phyloP scores from a whole-genome alignment of 257 asterid species.

The Dorcoceras hygrometricum region DNA sequence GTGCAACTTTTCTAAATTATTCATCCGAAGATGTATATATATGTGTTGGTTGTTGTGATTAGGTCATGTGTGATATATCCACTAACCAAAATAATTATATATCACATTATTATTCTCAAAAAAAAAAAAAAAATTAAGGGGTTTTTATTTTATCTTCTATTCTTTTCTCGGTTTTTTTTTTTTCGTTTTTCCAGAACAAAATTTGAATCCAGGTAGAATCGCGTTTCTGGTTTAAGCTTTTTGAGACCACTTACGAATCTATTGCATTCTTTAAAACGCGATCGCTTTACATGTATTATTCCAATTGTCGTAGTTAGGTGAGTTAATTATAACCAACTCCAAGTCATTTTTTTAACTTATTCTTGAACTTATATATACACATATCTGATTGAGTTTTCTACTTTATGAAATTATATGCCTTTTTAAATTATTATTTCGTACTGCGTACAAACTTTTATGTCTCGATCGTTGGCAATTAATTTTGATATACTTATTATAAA shows the following conservation, averaged over 20 bases:
- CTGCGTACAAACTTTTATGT: not conserved
- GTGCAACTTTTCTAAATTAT: no score
- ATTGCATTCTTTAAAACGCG: not conserved
- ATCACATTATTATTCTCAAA: not conserved
- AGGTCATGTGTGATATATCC: slow-evolving; percentile 28
- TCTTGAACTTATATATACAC: not conserved
- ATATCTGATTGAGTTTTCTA: no score
- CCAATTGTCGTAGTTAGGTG: slow-evolving; percentile 2
- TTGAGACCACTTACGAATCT: slow-evolving; percentile 20
- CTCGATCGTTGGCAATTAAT: not conserved
- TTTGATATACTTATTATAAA: not conserved
- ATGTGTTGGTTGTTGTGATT: slow-evolving; percentile 20
- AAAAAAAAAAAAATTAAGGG: not conserved
- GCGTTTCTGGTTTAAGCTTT: slow-evolving; percentile 20
- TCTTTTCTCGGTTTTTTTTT: not conserved
- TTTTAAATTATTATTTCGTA: no score
- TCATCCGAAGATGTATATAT: slow-evolving; percentile 3
- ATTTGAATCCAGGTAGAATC: slow-evolving; percentile 13
- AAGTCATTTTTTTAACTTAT: not conserved
- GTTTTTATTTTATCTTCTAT: not conserved
- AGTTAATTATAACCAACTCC: slow-evolving; percentile 2
- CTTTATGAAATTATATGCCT: not conserved
- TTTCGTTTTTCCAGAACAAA: not conserved
- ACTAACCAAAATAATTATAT: slow-evolving; percentile 22
- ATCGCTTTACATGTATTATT: not conserved